These are phyloP conservation scores for Quercus bicolor DNA, from an alignment of 306 rosid species.

Conservation along the genomic window DNA sequence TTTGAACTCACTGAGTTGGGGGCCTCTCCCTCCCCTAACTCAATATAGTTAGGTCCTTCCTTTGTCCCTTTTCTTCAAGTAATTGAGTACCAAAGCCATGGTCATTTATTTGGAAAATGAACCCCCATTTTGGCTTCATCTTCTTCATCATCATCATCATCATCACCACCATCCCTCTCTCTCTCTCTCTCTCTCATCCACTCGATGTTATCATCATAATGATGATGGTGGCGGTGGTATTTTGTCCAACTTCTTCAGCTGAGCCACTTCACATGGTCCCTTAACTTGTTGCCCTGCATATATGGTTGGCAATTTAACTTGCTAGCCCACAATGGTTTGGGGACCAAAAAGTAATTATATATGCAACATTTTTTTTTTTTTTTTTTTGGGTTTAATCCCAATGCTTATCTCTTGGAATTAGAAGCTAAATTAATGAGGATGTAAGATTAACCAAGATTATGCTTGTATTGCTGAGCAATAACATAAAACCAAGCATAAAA, in stretches of 20 bases:
- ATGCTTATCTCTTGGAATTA: not conserved
- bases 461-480: not conserved
- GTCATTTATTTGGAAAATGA: conserved; percentile 77
- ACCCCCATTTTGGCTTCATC: conserved; percentile 56
- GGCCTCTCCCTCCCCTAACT: too few species aligned
- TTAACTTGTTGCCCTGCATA: conserved; percentile 7
- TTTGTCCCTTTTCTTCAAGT: conserved; percentile 59
- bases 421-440: too few species aligned
- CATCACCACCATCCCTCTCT: conserved; percentile 12
- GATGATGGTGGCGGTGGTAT: conserved; percentile 37
- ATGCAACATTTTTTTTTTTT: not conserved
- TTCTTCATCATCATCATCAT: conserved; percentile 45
- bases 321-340: conserved; percentile 25
- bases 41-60: conserved; percentile 61
- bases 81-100: conserved; percentile 74
- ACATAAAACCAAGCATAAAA: not conserved
- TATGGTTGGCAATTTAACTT: conserved; percentile 18
- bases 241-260: conserved; percentile 48
- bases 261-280: conserved; percentile 45
- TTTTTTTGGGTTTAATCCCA: not conserved
- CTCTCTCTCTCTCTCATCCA: conserved; percentile 27
- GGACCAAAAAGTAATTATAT: conserved; percentile 10
- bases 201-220: conserved; percentile 32
- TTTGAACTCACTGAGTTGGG: too few species aligned
- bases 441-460: too few species aligned